phyloP scores from a whole-genome alignment of 331 rosid genomes.

The Dryas integrifolia region DNA sequence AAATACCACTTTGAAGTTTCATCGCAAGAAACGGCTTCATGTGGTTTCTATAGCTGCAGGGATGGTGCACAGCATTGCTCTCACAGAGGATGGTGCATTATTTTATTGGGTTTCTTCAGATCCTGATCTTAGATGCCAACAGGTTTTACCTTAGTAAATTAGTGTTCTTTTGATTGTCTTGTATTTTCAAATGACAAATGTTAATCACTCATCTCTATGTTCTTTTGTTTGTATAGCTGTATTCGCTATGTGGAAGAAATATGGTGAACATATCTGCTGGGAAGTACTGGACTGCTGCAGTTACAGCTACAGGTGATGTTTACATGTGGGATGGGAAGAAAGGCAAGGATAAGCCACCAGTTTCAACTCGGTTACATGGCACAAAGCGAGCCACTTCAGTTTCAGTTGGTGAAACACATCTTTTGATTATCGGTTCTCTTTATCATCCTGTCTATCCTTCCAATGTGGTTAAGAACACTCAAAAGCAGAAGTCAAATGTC shows the following conservation, averaged over 20 bases:
- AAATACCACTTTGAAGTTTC: conserved; percentile 72
- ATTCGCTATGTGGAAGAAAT: conserved; percentile 65
- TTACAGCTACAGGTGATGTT: conserved; percentile 82
- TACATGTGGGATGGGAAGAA: conserved; percentile 94
- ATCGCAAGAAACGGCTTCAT: conserved; percentile 66
- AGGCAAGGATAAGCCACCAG: conserved; percentile 72
- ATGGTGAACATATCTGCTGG: conserved; percentile 78
- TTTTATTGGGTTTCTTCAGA: conserved; percentile 92
- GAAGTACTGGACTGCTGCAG: conserved; percentile 87
- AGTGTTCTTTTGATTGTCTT: conserved; percentile 5
- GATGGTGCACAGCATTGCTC: conserved; percentile 77
- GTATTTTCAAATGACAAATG: conserved; percentile 6
- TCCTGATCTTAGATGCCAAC: conserved; percentile 83
- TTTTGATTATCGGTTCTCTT: conserved; percentile 70
- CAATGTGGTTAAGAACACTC: conserved; percentile 35
- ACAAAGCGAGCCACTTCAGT: conserved; percentile 83
- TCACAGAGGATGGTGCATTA: conserved; percentile 83
- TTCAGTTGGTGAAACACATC: conserved; percentile 90
- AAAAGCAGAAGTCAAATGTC: conserved; percentile 37
- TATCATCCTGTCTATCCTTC: conserved; percentile 70
- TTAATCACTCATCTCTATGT: conserved; percentile 7
- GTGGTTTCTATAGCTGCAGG: conserved; percentile 82
- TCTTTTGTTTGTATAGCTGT: conserved; percentile 43
- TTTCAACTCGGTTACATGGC: conserved; percentile 70
- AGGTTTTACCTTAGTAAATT: conserved; percentile 46